phyloP scores from a whole-genome alignment of 345 rosid genomes.

The Pelargonium nanum region DNA sequence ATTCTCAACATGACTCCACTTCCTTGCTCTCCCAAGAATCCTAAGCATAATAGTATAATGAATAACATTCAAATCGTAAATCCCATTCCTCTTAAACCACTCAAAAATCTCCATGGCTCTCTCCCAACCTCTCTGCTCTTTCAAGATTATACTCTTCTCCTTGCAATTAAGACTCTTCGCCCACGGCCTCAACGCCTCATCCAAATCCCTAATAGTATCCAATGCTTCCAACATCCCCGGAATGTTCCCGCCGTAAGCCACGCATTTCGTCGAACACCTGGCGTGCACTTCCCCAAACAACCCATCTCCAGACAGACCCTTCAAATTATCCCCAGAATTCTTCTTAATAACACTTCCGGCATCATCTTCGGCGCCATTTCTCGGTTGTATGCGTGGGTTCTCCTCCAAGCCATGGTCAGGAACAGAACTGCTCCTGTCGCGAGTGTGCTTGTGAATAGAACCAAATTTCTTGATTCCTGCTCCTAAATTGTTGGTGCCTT shows the following conservation, averaged over 20 bases:
- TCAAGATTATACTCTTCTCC: slow-evolving; percentile 77
- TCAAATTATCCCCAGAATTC: slow-evolving; percentile 1
- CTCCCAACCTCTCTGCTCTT: slow-evolving; percentile 75
- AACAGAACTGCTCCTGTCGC: neutral
- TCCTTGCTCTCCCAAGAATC: slow-evolving; percentile 57
- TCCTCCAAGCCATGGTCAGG: neutral
- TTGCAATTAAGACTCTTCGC: slow-evolving; percentile 54
- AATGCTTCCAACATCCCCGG: slow-evolving; percentile 64
- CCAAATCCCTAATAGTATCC: slow-evolving; percentile 47
- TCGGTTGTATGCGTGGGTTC: neutral
- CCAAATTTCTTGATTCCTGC: neutral
- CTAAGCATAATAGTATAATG: slow-evolving; percentile 75
- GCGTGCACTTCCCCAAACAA: slow-evolving; percentile 26
- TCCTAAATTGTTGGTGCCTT: neutral
- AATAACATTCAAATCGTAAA: slow-evolving; percentile 73
- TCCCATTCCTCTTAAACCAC: slow-evolving; percentile 62
- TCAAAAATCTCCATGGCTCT: slow-evolving; percentile 79
- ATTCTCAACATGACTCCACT: slow-evolving; percentile 48
- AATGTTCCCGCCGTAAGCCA: slow-evolving; percentile 55
- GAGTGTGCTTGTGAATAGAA: neutral
- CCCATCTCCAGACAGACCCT: slow-evolving; percentile 4
- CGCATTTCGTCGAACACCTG: slow-evolving; percentile 78
- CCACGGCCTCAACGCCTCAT: slow-evolving; percentile 73
- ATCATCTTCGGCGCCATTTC: slow-evolving; percentile 5
- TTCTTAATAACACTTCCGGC: slow-evolving; percentile 17